Evolutionary conservation across 306 rosid genomes (phyloP).

Genomic region (Oxytropis ochrocephala): DNA sequence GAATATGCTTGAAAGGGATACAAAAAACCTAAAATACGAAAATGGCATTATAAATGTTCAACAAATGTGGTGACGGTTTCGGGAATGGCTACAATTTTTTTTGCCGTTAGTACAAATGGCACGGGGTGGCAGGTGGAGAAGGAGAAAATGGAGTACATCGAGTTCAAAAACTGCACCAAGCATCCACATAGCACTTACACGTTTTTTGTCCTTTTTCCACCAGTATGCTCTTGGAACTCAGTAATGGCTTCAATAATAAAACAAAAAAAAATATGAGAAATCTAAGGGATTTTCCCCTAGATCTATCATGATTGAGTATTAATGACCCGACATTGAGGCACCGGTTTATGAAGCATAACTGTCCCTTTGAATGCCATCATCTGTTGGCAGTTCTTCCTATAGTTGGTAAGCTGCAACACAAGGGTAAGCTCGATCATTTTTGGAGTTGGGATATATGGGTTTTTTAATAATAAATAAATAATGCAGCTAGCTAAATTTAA

Average conservation of each 20-base stretch:
- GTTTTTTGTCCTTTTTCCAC: no score
- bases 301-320: slow-evolving; percentile 18
- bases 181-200: no score
- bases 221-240: neutral
- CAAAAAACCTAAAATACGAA: neutral
- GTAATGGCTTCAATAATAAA: slow-evolving; percentile 16
- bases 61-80: slow-evolving; percentile 3
- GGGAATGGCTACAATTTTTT: slow-evolving; percentile 12
- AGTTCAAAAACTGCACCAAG: no score
- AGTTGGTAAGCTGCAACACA: slow-evolving; percentile 61
- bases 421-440: slow-evolving; percentile 2
- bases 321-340: slow-evolving; percentile 53
- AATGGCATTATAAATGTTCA: slow-evolving; percentile 16
- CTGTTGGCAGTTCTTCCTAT: slow-evolving; percentile 66
- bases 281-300: slow-evolving; percentile 20
- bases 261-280: neutral
- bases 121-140: no score
- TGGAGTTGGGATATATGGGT: neutral
- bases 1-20: neutral
- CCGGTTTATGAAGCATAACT: slow-evolving; percentile 75
- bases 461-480: neutral
- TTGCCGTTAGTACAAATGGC: no score
- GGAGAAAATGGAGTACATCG: no score
- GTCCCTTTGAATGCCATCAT: slow-evolving; percentile 90
- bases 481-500: neutral